phyloP scores from a whole-genome alignment of 2,329 filamentous ascomycete species.

The Fusarium napiforme region DNA sequence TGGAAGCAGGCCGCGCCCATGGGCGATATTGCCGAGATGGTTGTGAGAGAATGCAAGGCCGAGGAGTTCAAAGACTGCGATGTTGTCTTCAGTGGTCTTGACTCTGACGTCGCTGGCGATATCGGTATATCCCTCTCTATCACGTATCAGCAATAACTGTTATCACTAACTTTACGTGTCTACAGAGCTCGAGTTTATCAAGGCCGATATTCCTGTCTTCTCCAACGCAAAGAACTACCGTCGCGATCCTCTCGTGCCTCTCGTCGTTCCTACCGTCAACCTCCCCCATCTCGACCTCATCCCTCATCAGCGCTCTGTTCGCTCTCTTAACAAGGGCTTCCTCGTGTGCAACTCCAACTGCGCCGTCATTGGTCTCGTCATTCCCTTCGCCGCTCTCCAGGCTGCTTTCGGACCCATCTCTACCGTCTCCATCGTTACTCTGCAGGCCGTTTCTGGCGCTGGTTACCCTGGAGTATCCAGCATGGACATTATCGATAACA shows the following conservation, averaged over 20 bases:
- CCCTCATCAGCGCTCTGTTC: slow-evolving; percentile 82
- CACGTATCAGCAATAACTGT: neutral
- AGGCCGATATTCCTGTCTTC: slow-evolving; percentile 89
- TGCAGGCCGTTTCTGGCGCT: slow-evolving; percentile 94
- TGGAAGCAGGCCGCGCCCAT: slow-evolving; percentile 95
- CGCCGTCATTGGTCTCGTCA: slow-evolving; percentile 94
- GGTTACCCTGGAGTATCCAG: slow-evolving; percentile 90
- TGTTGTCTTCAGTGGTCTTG: slow-evolving; percentile 90
- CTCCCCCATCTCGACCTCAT: slow-evolving; percentile 87
- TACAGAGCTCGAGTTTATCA: slow-evolving; percentile 88
- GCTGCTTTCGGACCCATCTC: slow-evolving; percentile 86
- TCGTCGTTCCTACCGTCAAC: slow-evolving; percentile 96
- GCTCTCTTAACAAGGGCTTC: slow-evolving; percentile 84
- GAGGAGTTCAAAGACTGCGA: slow-evolving; percentile 90
- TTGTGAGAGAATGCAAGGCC: slow-evolving; percentile 86
- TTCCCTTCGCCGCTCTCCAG: slow-evolving; percentile 91
- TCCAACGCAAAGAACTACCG: slow-evolving; percentile 99
- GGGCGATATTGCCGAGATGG: slow-evolving; percentile 80
- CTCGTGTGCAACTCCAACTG: slow-evolving; percentile 98
- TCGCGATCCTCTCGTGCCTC: slow-evolving; percentile 86
- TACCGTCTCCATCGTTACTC: slow-evolving; percentile 81
- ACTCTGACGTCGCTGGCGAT: slow-evolving; percentile 91
- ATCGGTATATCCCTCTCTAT: slow-evolving; percentile 71
- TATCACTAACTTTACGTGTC: slow-evolving; percentile 6
- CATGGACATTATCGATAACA: slow-evolving; percentile 97